Conservation (phyloP, 345 rosid species). For the Melaleuca alternifolia region DNA sequence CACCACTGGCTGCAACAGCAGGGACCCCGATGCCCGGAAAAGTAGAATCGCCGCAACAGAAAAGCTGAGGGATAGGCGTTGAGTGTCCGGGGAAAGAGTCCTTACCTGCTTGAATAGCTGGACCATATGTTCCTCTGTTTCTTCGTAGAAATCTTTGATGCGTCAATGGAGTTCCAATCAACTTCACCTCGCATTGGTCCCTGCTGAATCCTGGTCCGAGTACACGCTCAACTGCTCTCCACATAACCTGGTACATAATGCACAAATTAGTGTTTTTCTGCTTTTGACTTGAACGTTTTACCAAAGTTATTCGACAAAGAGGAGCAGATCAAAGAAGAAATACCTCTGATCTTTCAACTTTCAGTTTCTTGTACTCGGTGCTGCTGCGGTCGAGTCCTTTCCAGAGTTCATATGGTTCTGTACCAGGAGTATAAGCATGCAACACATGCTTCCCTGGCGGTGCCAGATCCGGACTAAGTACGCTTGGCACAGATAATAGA, state of each 20-base stretch:
- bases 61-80: constrained; percentile 65
- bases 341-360: constrained; percentile 86
- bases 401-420: constrained; percentile 77
- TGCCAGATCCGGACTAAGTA: constrained; percentile 70
- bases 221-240: constrained; percentile 81
- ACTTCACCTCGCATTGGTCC: constrained; percentile 69
- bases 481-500: constrained; percentile 74
- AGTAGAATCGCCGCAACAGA: constrained; percentile 88
- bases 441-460: constrained; percentile 79
- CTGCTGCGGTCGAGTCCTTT: constrained; percentile 74
- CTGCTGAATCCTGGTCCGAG: constrained; percentile 69
- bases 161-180: constrained; percentile 85
- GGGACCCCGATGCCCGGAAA: constrained; percentile 93
- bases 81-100: constrained; percentile 74
- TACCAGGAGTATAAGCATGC: constrained; percentile 85
- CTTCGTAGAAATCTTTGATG: constrained; percentile 72
- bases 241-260: constrained; percentile 48
- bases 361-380: constrained; percentile 60
- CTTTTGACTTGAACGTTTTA: not conserved
- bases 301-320: not conserved
- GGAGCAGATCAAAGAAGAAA: not conserved
- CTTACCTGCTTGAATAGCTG: constrained; percentile 80
- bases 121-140: constrained; percentile 81
- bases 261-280: not conserved
- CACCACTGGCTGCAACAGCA: constrained; percentile 92